These are phyloP conservation scores for Serendipita sp. DNA, from an alignment of 768 basidiomycete genomes.

Conservation along the genomic window DNA sequence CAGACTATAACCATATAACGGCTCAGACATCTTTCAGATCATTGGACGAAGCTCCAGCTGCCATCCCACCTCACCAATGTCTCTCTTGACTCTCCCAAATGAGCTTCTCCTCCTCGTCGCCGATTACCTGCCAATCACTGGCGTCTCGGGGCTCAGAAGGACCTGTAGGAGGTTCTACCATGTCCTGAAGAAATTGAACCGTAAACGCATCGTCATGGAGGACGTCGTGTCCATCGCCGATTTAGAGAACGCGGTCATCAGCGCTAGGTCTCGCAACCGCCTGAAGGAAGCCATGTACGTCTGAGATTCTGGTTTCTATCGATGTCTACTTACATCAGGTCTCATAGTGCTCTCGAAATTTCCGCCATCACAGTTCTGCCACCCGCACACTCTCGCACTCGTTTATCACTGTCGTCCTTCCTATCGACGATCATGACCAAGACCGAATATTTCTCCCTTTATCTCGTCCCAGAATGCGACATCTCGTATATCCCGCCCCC, in stretches of 20 bases:
- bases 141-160: background rate
- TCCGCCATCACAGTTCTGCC: conserved; percentile 6
- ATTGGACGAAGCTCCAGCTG: background rate
- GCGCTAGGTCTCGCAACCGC: background rate
- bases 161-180: background rate
- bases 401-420: conserved; percentile 4
- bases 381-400: background rate
- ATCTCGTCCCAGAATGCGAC: conserved; percentile 2
- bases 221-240: conserved; percentile 5
- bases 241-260: background rate
- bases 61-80: background rate
- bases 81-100: background rate
- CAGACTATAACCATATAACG: too few relatives aligned
- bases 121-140: background rate
- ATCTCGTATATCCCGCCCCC: conserved; percentile 3
- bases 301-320: background rate
- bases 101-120: background rate
- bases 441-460: background rate
- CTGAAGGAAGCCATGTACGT: background rate
- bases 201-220: background rate
- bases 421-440: background rate
- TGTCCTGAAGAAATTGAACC: background rate
- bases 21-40: background rate
- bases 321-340: background rate
- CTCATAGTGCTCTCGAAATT: background rate